Conservation (phyloP, 1,284 basidiomycete species). For the Laetiporus sulphureus region DNA sequence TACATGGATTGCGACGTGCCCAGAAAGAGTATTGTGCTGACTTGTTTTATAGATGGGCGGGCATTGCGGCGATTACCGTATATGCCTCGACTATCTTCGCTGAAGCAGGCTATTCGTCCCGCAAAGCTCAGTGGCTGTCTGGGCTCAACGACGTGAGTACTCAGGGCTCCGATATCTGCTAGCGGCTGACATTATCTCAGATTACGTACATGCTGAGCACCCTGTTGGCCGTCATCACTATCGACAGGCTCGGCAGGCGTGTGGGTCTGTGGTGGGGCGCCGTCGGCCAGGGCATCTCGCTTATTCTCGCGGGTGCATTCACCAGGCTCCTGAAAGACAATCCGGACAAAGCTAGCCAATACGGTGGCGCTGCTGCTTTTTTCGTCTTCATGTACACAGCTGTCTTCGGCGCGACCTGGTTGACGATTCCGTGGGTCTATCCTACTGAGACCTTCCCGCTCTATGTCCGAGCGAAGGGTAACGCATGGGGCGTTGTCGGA, state of each 20-base stretch:
- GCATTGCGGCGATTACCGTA: conserved; percentile 46
- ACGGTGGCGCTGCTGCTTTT: conserved; percentile 40
- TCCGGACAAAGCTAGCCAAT: conserved; percentile 35
- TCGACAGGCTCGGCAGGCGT: conserved; percentile 42
- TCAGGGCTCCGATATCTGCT: background rate
- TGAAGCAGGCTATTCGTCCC: conserved; percentile 36
- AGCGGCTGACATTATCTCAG: conserved; percentile 17
- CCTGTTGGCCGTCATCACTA: conserved; percentile 37
- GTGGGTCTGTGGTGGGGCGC: conserved; percentile 41
- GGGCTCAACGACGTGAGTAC: conserved; percentile 37
- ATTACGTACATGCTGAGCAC: conserved; percentile 42
- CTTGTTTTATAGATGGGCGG: conserved; percentile 31
- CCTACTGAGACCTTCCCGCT: conserved; percentile 55
- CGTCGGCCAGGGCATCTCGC: conserved; percentile 28
- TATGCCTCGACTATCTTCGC: conserved; percentile 45
- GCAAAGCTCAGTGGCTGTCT: conserved; percentile 41
- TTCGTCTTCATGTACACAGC: conserved; percentile 44
- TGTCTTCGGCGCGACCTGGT: conserved; percentile 47
- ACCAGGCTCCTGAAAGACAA: conserved; percentile 35
- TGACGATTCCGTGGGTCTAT: conserved; percentile 46
- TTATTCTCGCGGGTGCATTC: conserved; percentile 42
- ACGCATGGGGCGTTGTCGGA: conserved; percentile 46
- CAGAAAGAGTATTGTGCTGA: conserved; percentile 1
- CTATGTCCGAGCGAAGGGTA: conserved; percentile 51
- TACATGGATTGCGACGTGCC: conserved; percentile 18